Conservation (phyloP, 306 rosid genomes). For the Vigna radiata region DNA sequence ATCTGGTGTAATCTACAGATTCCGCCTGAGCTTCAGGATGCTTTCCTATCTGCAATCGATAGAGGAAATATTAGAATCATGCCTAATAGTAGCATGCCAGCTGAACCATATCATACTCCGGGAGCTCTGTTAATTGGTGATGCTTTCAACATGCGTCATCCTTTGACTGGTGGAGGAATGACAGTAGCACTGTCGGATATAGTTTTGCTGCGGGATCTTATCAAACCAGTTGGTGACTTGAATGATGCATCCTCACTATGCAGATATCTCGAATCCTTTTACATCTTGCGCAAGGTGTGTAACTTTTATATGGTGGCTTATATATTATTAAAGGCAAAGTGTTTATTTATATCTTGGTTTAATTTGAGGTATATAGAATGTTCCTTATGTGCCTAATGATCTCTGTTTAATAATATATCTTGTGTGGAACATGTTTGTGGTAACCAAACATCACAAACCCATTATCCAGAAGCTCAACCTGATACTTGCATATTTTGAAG, state of each 20-base stretch:
- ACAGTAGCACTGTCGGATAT: slow-evolving; percentile 76
- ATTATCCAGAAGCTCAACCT: too few species aligned
- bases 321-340: not conserved
- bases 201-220: slow-evolving; percentile 61
- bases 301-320: not conserved
- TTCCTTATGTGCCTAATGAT: not conserved
- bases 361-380: slow-evolving; percentile 1
- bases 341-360: slow-evolving; percentile 5
- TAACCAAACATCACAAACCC: not conserved
- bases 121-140: slow-evolving; percentile 76
- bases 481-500: too few species aligned
- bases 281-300: slow-evolving; percentile 61
- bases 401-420: not conserved
- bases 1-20: slow-evolving; percentile 45
- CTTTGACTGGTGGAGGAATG: slow-evolving; percentile 76
- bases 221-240: slow-evolving; percentile 49
- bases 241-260: slow-evolving; percentile 52
- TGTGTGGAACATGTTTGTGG: not conserved
- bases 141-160: slow-evolving; percentile 76
- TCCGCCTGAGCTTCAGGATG: slow-evolving; percentile 58
- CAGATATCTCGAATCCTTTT: slow-evolving; percentile 63
- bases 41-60: slow-evolving; percentile 59
- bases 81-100: slow-evolving; percentile 66
- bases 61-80: slow-evolving; percentile 61
- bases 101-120: slow-evolving; percentile 56